Evolutionary conservation across 2,329 filamentous ascomycete genomes (phyloP).

Genomic region (Pyricularia sp.): DNA sequence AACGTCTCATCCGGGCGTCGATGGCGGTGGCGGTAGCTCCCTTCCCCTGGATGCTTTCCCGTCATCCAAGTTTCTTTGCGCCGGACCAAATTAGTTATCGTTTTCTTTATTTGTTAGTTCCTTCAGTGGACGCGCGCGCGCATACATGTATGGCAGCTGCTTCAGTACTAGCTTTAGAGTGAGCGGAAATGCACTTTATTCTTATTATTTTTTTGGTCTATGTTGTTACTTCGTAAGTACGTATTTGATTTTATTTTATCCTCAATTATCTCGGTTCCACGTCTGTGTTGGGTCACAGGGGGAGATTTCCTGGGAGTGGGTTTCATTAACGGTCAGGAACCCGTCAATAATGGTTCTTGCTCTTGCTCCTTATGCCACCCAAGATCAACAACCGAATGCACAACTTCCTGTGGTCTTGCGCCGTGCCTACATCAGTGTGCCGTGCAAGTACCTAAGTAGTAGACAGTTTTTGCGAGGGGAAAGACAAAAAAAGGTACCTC

Average conservation of each 20-base stretch:
- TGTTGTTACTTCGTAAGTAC: too few species aligned
- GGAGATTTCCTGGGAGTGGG: constrained; percentile 2
- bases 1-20: neutral
- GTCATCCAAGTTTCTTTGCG: neutral
- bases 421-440: neutral
- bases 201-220: neutral
- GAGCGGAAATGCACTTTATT: neutral
- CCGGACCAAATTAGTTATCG: neutral
- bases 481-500: neutral
- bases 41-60: neutral
- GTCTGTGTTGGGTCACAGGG: neutral
- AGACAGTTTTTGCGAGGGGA: neutral
- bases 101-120: neutral
- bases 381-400: neutral
- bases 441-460: neutral
- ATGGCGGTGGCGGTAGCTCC: neutral
- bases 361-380: neutral
- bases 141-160: neutral
- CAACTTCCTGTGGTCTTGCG: neutral
- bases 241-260: neutral
- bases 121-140: neutral
- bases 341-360: constrained; percentile 1
- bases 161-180: neutral
- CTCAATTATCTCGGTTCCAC: neutral
- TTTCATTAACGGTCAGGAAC: constrained; percentile 9